Conservation (phyloP, 768 basidiomycete genomes). For the Podaxis pistillaris region DNA sequence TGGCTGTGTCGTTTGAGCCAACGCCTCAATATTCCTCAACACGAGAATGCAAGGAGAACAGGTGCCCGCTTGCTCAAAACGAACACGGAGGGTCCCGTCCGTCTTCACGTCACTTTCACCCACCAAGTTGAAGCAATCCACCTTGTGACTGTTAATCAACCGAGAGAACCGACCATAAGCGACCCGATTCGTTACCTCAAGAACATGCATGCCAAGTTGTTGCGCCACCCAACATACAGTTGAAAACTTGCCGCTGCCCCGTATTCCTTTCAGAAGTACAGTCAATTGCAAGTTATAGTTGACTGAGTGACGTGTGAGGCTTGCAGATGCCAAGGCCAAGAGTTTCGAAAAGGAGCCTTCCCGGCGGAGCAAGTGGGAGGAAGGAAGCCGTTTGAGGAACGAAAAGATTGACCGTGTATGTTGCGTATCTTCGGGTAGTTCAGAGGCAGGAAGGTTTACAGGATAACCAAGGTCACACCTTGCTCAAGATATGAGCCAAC, state of each 20-base stretch:
- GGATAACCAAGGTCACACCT: slow-evolving; percentile 35
- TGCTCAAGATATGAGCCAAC: slow-evolving; percentile 45
- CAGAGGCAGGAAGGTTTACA: not conserved
- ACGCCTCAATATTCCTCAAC: slow-evolving; percentile 77
- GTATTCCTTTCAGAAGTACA: slow-evolving; percentile 73
- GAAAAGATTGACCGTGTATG: slow-evolving; percentile 25
- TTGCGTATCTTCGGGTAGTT: slow-evolving; percentile 10
- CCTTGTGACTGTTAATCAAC: slow-evolving; percentile 37
- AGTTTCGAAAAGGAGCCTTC: slow-evolving; percentile 46
- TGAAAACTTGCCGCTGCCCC: slow-evolving; percentile 82
- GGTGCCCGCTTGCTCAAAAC: slow-evolving; percentile 71
- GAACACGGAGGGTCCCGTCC: slow-evolving; percentile 66
- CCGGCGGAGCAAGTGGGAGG: slow-evolving; percentile 28
- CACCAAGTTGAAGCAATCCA: slow-evolving; percentile 82
- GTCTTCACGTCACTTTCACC: slow-evolving; percentile 78
- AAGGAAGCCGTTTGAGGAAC: slow-evolving; percentile 19
- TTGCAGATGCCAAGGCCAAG: slow-evolving; percentile 56
- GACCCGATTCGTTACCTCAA: slow-evolving; percentile 52
- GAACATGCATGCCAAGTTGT: slow-evolving; percentile 69
- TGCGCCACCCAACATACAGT: slow-evolving; percentile 54
- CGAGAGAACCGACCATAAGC: not conserved
- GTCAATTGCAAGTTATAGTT: slow-evolving; percentile 66
- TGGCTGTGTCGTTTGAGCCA: slow-evolving; percentile 66
- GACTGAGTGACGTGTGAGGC: slow-evolving; percentile 52
- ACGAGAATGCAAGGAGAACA: slow-evolving; percentile 87